Evolutionary conservation across 305 asterid genomes (phyloP).

Genomic region (Rubia balearica): DNA sequence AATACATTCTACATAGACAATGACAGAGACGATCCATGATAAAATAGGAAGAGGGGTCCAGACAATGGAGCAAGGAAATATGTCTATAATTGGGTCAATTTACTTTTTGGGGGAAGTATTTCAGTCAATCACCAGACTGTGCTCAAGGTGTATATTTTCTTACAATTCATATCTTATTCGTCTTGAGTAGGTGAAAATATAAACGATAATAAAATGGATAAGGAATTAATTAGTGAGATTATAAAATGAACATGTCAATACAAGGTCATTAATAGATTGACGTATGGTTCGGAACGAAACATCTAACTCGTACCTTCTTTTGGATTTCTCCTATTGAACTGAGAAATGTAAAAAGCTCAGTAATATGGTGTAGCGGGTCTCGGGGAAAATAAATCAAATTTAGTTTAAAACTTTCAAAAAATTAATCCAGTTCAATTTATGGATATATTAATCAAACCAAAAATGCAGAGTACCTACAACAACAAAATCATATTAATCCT

Average conservation of each 20-base stretch:
- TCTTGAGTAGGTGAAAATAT: constrained; percentile 37
- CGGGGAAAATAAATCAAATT: no score
- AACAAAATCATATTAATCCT: no score
- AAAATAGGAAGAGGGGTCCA: constrained; percentile 95
- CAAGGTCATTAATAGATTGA: neutral
- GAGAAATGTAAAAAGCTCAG: neutral
- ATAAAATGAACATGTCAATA: neutral
- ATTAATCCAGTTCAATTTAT: no score
- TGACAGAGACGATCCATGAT: constrained; percentile 76
- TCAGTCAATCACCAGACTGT: constrained; percentile 49
- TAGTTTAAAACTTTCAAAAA: no score
- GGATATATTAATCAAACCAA: no score
- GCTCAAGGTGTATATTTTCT: constrained; percentile 22
- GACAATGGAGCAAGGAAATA: constrained; percentile 82
- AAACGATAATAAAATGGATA: neutral
- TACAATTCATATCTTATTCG: constrained; percentile 66
- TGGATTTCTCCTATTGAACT: constrained; percentile 47
- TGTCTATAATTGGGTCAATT: constrained; percentile 52
- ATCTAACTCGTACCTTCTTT: constrained; percentile 49
- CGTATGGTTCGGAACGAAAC: constrained; percentile 8
- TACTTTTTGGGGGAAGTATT: constrained; percentile 21
- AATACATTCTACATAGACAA: constrained; percentile 42
- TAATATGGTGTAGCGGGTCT: no score
- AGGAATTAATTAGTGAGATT: neutral
- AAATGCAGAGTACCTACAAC: no score